Evolutionary conservation across 257 asterid species (phyloP).

Genomic region (Jasminum sambac): DNA sequence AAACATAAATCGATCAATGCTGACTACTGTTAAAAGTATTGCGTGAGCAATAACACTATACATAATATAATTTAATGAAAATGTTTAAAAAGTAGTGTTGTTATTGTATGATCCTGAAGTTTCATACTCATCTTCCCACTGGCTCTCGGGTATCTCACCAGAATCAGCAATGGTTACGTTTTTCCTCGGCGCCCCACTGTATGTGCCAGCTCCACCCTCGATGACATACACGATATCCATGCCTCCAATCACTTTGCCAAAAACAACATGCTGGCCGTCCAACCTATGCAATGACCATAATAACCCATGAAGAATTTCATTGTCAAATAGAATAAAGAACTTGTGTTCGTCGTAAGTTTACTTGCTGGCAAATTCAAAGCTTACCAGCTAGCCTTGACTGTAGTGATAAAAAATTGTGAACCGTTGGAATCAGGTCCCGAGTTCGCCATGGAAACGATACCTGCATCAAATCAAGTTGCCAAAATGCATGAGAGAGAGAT

Average conservation of each 20-base stretch:
- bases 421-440: conserved; percentile 94
- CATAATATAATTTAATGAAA: too few species aligned
- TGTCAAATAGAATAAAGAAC: background rate
- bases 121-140: conserved; percentile 70
- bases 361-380: conserved; percentile 13
- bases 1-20: too few species aligned
- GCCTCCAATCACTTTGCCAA: conserved; percentile 89
- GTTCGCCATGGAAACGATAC: conserved; percentile 82
- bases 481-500: background rate
- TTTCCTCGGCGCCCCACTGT: conserved; percentile 95
- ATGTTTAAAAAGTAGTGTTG: conserved; percentile 12
- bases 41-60: too few species aligned
- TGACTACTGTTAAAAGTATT: too few species aligned
- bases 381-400: conserved; percentile 93
- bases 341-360: background rate
- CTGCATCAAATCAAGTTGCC: conserved; percentile 37
- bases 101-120: conserved; percentile 30
- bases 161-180: conserved; percentile 79
- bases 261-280: conserved; percentile 93
- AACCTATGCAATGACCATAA: conserved; percentile 50
- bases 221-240: conserved; percentile 90
- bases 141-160: conserved; percentile 89
- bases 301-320: background rate
- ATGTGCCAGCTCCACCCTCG: conserved; percentile 97
- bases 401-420: conserved; percentile 92